A percentile compares a stretch with the other conserved stretches of the same genome.
These are phyloP conservation scores for Rhododendron mucronatum DNA, from an alignment of 148 eudicot genomes.

Conservation along the genomic window DNA sequence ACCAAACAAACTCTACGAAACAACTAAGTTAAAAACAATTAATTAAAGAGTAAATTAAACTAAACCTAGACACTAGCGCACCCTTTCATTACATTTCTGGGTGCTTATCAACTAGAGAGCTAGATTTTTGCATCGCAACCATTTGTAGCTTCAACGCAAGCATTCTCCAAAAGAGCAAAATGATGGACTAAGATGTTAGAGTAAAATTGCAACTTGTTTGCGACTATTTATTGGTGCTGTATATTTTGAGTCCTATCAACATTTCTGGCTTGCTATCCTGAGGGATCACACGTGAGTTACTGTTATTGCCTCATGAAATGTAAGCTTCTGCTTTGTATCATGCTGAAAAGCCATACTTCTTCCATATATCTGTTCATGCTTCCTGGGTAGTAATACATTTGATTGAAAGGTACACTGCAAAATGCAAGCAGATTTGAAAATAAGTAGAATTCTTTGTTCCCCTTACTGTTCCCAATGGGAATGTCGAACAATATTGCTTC, in stretches of 20 bases:
- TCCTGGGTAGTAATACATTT: not conserved
- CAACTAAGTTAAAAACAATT: no score
- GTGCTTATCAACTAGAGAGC: no score
- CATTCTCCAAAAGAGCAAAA: not conserved
- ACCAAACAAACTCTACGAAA: no score
- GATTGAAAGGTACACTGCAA: not conserved
- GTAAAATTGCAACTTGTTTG: constrained; percentile 9
- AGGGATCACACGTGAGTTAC: not conserved
- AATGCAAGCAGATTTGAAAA: not conserved
- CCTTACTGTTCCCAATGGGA: not conserved
- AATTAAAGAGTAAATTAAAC: no score
- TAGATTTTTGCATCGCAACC: constrained; percentile 9
- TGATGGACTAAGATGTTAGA: not conserved
- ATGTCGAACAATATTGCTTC: not conserved
- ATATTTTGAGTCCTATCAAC: not conserved
- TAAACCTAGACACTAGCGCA: no score
- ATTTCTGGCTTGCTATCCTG: not conserved
- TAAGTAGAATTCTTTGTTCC: not conserved
- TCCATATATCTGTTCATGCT: not conserved
- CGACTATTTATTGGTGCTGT: not conserved
- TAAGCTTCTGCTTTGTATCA: not conserved
- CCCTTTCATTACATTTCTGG: no score
- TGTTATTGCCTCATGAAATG: not conserved
- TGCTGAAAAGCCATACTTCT: not conserved
- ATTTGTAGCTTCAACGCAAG: not conserved